Conservation (phyloP, 176 grass and related monocot species). For the Bothriochloa decipiens region DNA sequence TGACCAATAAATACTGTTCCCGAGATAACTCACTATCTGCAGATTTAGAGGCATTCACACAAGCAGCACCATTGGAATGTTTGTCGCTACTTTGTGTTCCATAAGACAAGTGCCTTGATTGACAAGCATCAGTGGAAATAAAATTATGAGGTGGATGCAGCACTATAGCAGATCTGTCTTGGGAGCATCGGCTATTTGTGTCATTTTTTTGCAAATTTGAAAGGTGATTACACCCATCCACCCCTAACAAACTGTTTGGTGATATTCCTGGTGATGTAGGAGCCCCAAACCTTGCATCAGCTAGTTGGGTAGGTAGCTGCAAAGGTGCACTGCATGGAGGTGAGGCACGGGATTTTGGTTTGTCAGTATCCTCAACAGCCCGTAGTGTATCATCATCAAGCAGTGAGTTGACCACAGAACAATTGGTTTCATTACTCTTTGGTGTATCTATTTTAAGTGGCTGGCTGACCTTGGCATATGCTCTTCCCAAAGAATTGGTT, state of each 20-base stretch:
- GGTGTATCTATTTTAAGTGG: conserved; percentile 17
- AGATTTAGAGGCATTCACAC: conserved; percentile 12
- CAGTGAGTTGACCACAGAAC: conserved; percentile 14
- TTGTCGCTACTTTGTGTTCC: conserved; percentile 31
- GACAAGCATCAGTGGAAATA: conserved; percentile 38
- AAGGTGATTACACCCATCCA: conserved; percentile 13
- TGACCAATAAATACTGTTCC: conserved; percentile 39
- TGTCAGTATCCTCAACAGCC: conserved; percentile 21
- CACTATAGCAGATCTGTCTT: conserved; percentile 23
- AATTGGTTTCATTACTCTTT: neutral
- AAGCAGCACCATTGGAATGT: conserved; percentile 35
- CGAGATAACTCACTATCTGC: conserved; percentile 33
- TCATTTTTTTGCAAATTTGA: conserved; percentile 27
- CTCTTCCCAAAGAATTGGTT: conserved; percentile 25
- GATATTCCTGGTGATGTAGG: conserved; percentile 31
- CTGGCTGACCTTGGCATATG: conserved; percentile 24
- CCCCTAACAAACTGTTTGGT: conserved; percentile 4
- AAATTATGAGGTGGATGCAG: conserved; percentile 29
- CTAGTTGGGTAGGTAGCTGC: conserved; percentile 42
- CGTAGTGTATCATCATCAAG: conserved; percentile 35
- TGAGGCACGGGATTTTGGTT: conserved; percentile 32
- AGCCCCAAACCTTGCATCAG: conserved; percentile 31
- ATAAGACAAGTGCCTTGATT: conserved; percentile 30
- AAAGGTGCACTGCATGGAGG: conserved; percentile 28
- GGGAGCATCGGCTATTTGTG: conserved; percentile 35